Base-by-base conservation (phyloP, 352 stramenopile genomes). In the Phytophthora colocasiae region DNA sequence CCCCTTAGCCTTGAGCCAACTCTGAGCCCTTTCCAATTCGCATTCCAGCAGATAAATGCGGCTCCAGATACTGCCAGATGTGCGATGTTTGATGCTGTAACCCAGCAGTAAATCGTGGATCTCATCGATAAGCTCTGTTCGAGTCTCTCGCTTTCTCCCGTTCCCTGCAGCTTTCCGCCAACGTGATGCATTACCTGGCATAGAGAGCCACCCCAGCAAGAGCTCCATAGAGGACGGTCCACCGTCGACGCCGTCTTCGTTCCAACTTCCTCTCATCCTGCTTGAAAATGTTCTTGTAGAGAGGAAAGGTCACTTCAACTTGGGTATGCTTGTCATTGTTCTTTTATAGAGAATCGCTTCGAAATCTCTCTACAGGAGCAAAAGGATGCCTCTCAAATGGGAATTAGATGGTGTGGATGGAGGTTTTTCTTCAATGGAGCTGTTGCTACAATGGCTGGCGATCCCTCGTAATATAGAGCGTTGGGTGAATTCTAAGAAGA, bases 401-500 rank as follows among this genome's bases (percentile, higher is more conserved):
- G 53, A 70, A 32, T 43, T 32, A 12, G 68, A 76, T 50, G 51
- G 45, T 9, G 41, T 45, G 4, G 26, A 43, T n/a, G 65, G 48
- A 2, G 61, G 47, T 2, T 45, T 45, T 12, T 58, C 61, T 12
- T 70, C 59, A 14, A 43, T 74, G 29, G 54, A 69, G 32, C 29
- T 69, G 24, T 22, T 78, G 27, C 27, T 78, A 19, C 24, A 54
- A 27, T 55, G 48, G 48, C 34, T 57, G 31, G 32, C 49, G 49
- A 15, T n/a, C 4, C 48, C 48, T 55, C 29, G 48, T n/a, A 55
- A 34, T 17, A 17, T 10, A 6, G 32, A 19, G 9, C 34, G 31
- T 17, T 55, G 48, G 48, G 6, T 55, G 6, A 14, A 32, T 29
- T 43, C 48, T n/a, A 32, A n/a, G 11, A 15, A 26, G 9, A 11